A percentile compares a stretch with the other conserved stretches of the same genome.
Conservation (phyloP, 2,329 filamentous ascomycete genomes). For the Albifimbria verrucaria region DNA sequence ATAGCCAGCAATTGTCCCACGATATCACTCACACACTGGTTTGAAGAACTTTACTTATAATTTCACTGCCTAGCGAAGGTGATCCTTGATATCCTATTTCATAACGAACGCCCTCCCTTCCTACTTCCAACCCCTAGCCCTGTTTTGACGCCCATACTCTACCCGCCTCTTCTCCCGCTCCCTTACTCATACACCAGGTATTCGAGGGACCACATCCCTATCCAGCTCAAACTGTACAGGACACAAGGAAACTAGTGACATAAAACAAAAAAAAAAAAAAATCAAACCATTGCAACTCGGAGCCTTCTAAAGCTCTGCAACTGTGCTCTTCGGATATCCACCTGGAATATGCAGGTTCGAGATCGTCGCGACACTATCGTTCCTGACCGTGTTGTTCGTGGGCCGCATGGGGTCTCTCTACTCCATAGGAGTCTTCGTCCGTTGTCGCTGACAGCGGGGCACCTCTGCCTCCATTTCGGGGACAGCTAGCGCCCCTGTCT, state of each 20-base stretch:
- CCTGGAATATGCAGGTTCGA: slow-evolving; percentile 69
- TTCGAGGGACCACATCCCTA: background rate
- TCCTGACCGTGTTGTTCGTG: slow-evolving; percentile 22
- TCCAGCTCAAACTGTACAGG: slow-evolving; percentile 3
- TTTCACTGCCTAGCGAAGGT: slow-evolving; percentile 17
- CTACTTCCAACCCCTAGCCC: slow-evolving; percentile 5
- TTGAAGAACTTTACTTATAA: no score
- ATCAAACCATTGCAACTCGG: slow-evolving; percentile 8
- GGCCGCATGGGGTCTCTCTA: slow-evolving; percentile 17
- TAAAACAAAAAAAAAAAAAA: slow-evolving; percentile 12
- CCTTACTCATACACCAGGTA: background rate
- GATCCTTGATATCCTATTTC: slow-evolving; percentile 11
- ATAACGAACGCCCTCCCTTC: slow-evolving; percentile 17
- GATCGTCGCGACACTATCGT: slow-evolving; percentile 51
- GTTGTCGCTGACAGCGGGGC: slow-evolving; percentile 4
- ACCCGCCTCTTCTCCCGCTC: background rate
- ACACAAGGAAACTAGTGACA: slow-evolving; percentile 7
- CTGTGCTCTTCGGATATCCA: slow-evolving; percentile 51
- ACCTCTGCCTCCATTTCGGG: slow-evolving; percentile 3
- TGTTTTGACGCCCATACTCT: background rate
- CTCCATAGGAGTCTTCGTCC: slow-evolving; percentile 17
- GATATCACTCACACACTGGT: no score
- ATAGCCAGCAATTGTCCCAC: no score
- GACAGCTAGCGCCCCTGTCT: background rate
- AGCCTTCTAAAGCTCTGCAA: slow-evolving; percentile 34